phyloP scores from a whole-genome alignment of 2,329 filamentous ascomycete species.

The Dryadomyces quercivorus region DNA sequence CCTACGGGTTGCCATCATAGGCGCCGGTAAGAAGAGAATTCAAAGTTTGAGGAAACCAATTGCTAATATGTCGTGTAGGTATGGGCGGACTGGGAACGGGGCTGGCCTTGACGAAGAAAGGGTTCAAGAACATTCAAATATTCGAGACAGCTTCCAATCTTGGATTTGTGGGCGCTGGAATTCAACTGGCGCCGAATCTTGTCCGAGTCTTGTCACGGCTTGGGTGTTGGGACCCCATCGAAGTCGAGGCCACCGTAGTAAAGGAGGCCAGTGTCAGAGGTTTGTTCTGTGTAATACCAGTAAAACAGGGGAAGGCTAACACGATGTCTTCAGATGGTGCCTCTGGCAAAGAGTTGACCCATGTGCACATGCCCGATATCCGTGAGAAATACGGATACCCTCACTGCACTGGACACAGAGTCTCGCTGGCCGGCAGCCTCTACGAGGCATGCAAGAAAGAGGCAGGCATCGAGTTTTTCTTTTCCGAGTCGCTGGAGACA shows the following conservation, averaged over 20 bases:
- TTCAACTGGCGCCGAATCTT: slow-evolving; percentile 75
- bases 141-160: slow-evolving; percentile 62
- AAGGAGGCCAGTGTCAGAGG: slow-evolving; percentile 60
- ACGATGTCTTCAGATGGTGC: slow-evolving; percentile 39
- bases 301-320: not conserved
- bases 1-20: slow-evolving; percentile 19
- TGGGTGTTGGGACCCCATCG: slow-evolving; percentile 61
- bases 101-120: slow-evolving; percentile 61
- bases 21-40: slow-evolving; percentile 19
- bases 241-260: slow-evolving; percentile 57
- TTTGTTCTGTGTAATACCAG: slow-evolving; percentile 22
- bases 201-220: slow-evolving; percentile 60
- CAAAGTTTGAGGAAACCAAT: not conserved
- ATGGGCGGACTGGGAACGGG: slow-evolving; percentile 68
- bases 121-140: slow-evolving; percentile 60
- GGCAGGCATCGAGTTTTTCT: slow-evolving; percentile 54
- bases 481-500: slow-evolving; percentile 40
- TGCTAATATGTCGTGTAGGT: slow-evolving; percentile 25
- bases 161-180: slow-evolving; percentile 74
- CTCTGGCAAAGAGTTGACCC: slow-evolving; percentile 55
- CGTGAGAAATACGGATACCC: slow-evolving; percentile 57
- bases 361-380: slow-evolving; percentile 59
- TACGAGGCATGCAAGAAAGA: slow-evolving; percentile 56
- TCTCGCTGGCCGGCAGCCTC: slow-evolving; percentile 55
- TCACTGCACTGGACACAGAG: slow-evolving; percentile 70